A percentile compares a stretch with the other conserved stretches of the same genome.
Evolutionary conservation across 208 protist species (phyloP).

Genomic region (Trichomonas vaginalis): DNA sequence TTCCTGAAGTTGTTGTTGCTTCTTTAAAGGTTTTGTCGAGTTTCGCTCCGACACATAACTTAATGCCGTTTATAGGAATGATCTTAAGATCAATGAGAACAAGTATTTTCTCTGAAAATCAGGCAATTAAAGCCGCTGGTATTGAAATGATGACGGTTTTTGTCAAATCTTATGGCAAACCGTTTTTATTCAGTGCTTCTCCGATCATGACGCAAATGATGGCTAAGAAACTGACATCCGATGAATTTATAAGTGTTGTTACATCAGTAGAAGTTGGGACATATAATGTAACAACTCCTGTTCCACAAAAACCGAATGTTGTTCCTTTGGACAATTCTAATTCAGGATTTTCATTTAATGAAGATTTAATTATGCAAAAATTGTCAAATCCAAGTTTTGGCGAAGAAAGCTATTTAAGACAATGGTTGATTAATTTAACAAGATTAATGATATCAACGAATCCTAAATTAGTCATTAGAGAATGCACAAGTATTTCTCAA

Average conservation of each 20-base stretch:
- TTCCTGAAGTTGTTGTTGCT: neutral
- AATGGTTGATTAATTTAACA: neutral
- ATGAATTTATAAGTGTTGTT: neutral
- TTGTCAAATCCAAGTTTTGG: neutral
- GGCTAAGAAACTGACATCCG: neutral
- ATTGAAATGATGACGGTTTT: neutral
- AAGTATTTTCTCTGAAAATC: neutral
- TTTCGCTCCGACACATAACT: neutral
- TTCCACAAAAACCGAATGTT: neutral
- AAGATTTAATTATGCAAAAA: neutral
- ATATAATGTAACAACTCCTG: neutral
- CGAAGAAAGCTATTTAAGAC: neutral
- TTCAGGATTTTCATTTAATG: neutral
- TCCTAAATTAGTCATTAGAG: neutral
- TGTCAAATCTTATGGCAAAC: neutral
- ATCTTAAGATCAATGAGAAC: neutral
- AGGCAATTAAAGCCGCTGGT: neutral
- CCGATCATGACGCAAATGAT: neutral
- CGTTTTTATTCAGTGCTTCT: neutral
- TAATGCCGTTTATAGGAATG: neutral
- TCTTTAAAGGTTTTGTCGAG: neutral
- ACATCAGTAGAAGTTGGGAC: neutral
- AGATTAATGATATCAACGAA: neutral
- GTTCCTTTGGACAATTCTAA: neutral
- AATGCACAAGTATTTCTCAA: neutral